Base-by-base conservation (phyloP, 1,284 basidiomycete genomes). In the Malassezia yamatoensis region DNA sequence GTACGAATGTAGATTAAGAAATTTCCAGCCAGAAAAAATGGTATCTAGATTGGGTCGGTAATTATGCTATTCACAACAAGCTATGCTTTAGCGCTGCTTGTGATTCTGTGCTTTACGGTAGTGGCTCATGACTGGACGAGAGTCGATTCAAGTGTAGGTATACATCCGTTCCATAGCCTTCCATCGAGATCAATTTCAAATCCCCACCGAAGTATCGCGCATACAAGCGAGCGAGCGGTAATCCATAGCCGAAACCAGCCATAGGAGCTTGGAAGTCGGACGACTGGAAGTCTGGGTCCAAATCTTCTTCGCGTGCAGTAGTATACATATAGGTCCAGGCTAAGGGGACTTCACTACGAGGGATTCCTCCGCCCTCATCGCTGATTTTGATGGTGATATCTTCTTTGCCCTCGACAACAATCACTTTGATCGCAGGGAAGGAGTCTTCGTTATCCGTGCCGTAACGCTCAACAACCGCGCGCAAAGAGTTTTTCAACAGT, bases 321-420 rank as follows among this genome's bases (percentile, higher is more conserved):
- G 94, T 98, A 75, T 98, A 98, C 75, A 80, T 93, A 76, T 93
- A 98, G 57, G 91, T 96, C 93, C 93, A 98, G 50, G 96, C 94
- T 51, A 94, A 80, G 5, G 90, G 88, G 34, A 96, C 86, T 0
- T 90, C 93, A 66, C 87, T 71, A 45, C 93, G 78, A 16, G 90
- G 84, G 58, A 99, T 98, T 1, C 94, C 94, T 5, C 93, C 94
- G 10, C 93, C 93, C 74, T 98, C 93, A 75, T 90, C 88, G 20
- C 82, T 83, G 65, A 98, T 96, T 81, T 98, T 98, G 81, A 98
- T 90, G 8, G 93, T 99, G 29, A 98, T 96, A 75, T 99, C 93
- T 75, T 82, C 80, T 53, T 75, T 71, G 42, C 76, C 72, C 74
- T 96, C 90, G 2, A 96, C 88, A 20, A 96, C 93, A 56, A 98